Evolutionary conservation across 2,329 filamentous ascomycete species (phyloP), one percentile per base, ranked within the genome.

Genomic region (Xylaria sp.): DNA sequence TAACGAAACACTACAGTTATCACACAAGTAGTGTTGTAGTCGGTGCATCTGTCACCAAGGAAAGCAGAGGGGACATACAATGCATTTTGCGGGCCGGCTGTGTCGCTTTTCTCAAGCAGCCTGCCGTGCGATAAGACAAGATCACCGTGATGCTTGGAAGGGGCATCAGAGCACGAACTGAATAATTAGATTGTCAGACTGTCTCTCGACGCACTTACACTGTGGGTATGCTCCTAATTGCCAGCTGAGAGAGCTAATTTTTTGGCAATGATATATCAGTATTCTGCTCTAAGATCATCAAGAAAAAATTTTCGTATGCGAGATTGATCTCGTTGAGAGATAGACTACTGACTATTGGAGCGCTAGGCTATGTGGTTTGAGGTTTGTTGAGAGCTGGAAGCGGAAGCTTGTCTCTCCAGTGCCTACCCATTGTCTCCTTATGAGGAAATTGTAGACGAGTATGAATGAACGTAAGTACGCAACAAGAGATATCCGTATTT

Each of bases 71-170:
- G 65, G 57, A 41, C 41, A 51, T 31, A 64, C 39, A 23, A 48
- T n/a, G 33, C 51, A 62, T 48, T 64, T 36, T 52, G 66, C 59
- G 62, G 62, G n/a, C 59, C 55, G 64, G 56, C 28, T 28, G 46
- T 54, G 57, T 70, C 67, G 67, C 68, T 72, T 71, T 61, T 58
- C 33, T 60, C 13, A 54, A 58, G 67, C 70, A 69, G 58, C 55
- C 28, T 66, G 57, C 72, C 70, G 68, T 58, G 57, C 12, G 39
- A 43, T 63, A 64, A 71, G 61, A 69, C 67, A 73, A 71, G 41
- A 71, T 65, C 60, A 51, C 69, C 62, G 55, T 59, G 63, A 70
- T 71, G 57, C 48, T 12, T 31, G 56, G 12, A 9, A 31, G 55
- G 23, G 28, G 55, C 41, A 43, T 28, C 36, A 33, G 13, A 58